A percentile compares a stretch with the other conserved stretches of the same genome.
phyloP scores from a whole-genome alignment of 2,329 filamentous ascomycete species.

The Graphiopsis chlorocephala region DNA sequence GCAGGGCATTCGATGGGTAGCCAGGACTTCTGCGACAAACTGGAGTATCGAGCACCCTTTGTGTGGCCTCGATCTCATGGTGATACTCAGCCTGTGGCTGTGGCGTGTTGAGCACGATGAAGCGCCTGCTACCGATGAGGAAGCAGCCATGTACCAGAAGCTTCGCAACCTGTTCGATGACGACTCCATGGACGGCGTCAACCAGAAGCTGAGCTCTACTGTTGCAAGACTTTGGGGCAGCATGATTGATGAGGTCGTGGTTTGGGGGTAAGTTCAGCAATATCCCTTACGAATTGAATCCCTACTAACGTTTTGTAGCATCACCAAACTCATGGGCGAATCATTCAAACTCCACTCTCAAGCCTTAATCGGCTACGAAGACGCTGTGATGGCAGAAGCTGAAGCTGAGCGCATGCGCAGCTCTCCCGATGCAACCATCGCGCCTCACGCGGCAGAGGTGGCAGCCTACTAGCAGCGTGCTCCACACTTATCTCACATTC shows the following conservation, averaged over 20 bases:
- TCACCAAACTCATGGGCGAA: slow-evolving; percentile 94
- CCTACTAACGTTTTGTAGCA: slow-evolving; percentile 58
- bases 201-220: slow-evolving; percentile 85
- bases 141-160: slow-evolving; percentile 88
- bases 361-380: slow-evolving; percentile 90
- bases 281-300: background rate
- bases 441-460: slow-evolving; percentile 31
- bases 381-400: slow-evolving; percentile 57
- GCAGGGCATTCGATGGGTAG: slow-evolving; percentile 95
- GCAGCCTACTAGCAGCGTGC: slow-evolving; percentile 28
- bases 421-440: slow-evolving; percentile 22
- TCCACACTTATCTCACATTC: background rate
- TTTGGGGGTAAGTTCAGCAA: slow-evolving; percentile 82
- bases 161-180: slow-evolving; percentile 86
- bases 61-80: slow-evolving; percentile 94
- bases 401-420: slow-evolving; percentile 22
- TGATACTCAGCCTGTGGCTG: slow-evolving; percentile 95
- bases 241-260: slow-evolving; percentile 97
- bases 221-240: slow-evolving; percentile 95
- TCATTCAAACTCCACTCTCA: slow-evolving; percentile 96
- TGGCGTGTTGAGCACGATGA: slow-evolving; percentile 99
- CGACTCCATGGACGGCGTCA: slow-evolving; percentile 78
- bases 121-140: slow-evolving; percentile 80
- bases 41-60: slow-evolving; percentile 99
- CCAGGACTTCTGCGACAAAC: slow-evolving; percentile 94